Percentiles rank a stretch among this genome's conserved stretches.
Conservation (phyloP, 2,329 filamentous ascomycete species). For the Phialemoniopsis sp. region DNA sequence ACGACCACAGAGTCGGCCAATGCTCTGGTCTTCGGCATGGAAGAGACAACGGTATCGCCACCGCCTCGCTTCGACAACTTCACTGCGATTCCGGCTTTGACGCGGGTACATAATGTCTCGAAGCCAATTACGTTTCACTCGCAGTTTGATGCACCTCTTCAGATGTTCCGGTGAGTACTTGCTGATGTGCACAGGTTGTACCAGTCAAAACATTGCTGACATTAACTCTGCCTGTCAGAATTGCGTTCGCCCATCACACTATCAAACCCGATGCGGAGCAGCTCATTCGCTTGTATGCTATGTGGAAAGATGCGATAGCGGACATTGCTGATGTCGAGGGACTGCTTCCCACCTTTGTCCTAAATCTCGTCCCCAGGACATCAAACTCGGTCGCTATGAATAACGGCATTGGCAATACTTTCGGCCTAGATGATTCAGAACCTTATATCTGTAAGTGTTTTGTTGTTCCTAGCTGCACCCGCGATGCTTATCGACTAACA, state of each 20-base stretch:
- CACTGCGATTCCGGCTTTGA: conserved; percentile 16
- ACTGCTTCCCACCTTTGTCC: conserved; percentile 29
- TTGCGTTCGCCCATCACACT: conserved; percentile 28
- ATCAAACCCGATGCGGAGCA: conserved; percentile 27
- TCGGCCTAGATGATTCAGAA: conserved; percentile 26
- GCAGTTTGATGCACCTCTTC: conserved; percentile 20
- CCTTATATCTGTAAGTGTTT: too few relatives aligned
- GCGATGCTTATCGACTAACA: neutral
- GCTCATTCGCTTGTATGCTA: conserved; percentile 23
- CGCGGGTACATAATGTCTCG: conserved; percentile 21
- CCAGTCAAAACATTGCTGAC: too few relatives aligned
- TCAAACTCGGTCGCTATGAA: conserved; percentile 21
- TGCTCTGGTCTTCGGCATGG: conserved; percentile 23
- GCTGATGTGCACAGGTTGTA: too few relatives aligned
- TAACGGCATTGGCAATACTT: conserved; percentile 32
- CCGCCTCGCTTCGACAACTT: conserved; percentile 26
- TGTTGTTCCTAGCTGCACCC: neutral
- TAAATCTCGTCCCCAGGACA: too few relatives aligned
- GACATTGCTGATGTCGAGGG: conserved; percentile 27
- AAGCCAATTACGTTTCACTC: conserved; percentile 19
- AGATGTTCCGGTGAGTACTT: conserved; percentile 32
- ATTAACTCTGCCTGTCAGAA: too few relatives aligned
- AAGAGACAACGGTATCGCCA: conserved; percentile 23
- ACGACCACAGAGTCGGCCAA: conserved; percentile 15
- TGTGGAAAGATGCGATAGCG: conserved; percentile 26